Evolutionary conservation across 257 asterid species (phyloP).

Genomic region (Echium plantagineum): DNA sequence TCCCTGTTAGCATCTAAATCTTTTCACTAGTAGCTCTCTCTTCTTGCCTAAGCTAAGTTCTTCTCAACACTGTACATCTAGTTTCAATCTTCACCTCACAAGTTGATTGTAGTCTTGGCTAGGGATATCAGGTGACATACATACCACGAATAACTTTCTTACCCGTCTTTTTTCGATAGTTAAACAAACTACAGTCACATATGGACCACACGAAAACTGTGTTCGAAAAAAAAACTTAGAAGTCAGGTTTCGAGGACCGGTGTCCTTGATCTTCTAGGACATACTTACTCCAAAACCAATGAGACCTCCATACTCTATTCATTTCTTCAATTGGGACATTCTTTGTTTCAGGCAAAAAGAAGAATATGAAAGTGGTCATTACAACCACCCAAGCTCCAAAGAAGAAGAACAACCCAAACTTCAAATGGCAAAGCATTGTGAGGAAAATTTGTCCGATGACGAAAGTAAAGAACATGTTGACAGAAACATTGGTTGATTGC

Average conservation of each 20-base stretch:
- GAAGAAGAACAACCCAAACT: slow-evolving; percentile 41
- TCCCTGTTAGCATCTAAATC: too few relatives aligned
- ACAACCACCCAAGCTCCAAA: slow-evolving; percentile 27
- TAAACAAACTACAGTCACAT: too few relatives aligned
- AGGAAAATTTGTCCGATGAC: slow-evolving; percentile 36
- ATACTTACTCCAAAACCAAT: slow-evolving; percentile 44
- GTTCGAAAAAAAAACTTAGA: too few relatives aligned
- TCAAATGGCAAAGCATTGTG: slow-evolving; percentile 29
- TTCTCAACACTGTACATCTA: too few relatives aligned
- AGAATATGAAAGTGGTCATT: slow-evolving; percentile 30
- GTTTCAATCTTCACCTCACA: too few relatives aligned
- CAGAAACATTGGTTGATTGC: slow-evolving; percentile 31
- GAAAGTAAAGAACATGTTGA: slow-evolving; percentile 41
- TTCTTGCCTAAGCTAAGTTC: too few relatives aligned
- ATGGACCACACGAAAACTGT: too few relatives aligned
- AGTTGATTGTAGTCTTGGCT: too few relatives aligned
- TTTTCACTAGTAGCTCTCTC: too few relatives aligned
- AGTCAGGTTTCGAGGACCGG: not conserved
- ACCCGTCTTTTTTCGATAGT: too few relatives aligned
- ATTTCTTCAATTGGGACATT: slow-evolving; percentile 41
- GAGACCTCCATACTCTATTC: slow-evolving; percentile 38
- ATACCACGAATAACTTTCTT: too few relatives aligned
- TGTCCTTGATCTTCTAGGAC: slow-evolving; percentile 27
- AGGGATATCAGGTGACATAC: too few relatives aligned
- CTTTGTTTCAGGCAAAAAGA: slow-evolving; percentile 44